Base-by-base conservation (phyloP, 768 basidiomycete genomes). In the Pluteus cervinus region DNA sequence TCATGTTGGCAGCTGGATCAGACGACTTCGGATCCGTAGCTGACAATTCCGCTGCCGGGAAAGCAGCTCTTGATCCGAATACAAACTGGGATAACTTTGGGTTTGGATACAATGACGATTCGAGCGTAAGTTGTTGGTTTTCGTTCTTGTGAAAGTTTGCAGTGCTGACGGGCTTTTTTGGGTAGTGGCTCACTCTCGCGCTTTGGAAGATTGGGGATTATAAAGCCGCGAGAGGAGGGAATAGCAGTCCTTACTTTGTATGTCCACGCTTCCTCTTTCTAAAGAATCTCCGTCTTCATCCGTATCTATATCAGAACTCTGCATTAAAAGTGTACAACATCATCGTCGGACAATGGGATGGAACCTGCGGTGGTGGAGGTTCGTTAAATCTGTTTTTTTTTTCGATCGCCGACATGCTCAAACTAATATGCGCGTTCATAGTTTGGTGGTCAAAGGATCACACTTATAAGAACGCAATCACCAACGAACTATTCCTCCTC, bases 171-270 rank as follows among this genome's bases (percentile, higher is more conserved):
- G n/a, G 20, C 22, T 11, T 21, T 24, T 29, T 22, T 20, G 33
- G 9, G 29, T 40, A 77, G 74, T 79, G 76, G 75, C 55, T 75
- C 25, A 66, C 75, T 23, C 53, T 76, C n/a, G 63, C 72, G 7
- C 51, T 75, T 7, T 76, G 73, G 75, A 78, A 75, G 54, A 70
- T 77, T 5, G 67, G 59, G 0, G 75, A 79, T 48, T 77, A 75
- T 53, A 71, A 69, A 44, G 50, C 46, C 15, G 52, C 54, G 11
- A 57, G 65, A 34, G 69, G 70, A 16, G 43, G 55, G 50, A 60
- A 49, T 34, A 49, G 43, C 24, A 41, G 45, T 4, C 49, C 55
- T 16, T 62, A 58, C 47, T 32, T 58, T 17, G 56, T 63, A 41
- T 49, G 56, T 42, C 31, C 15, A 34, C 14, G 42, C 14, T n/a